Conservation (phyloP, 2,329 filamentous ascomycete genomes). For the Botrytis aclada region DNA sequence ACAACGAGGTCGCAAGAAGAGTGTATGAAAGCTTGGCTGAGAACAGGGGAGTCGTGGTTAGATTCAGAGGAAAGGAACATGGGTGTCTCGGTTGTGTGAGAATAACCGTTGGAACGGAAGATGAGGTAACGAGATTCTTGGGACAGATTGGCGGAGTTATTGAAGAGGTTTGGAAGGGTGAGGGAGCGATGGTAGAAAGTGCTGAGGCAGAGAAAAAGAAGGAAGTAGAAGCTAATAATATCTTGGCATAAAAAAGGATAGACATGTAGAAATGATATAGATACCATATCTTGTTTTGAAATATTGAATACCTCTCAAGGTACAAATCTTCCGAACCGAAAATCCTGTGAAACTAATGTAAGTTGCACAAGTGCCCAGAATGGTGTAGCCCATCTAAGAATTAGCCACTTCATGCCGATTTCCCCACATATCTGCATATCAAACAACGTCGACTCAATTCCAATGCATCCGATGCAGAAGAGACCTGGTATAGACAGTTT, state of each 20-base stretch:
- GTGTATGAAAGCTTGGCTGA: slow-evolving; percentile 86
- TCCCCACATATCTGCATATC: too few relatives aligned
- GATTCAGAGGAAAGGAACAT: slow-evolving; percentile 89
- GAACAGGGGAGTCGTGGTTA: slow-evolving; percentile 82
- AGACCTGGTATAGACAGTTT: too few relatives aligned
- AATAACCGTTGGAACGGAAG: slow-evolving; percentile 87
- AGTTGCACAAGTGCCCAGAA: background rate
- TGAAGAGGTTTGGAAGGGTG: slow-evolving; percentile 25
- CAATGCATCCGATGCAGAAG: background rate
- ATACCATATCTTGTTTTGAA: background rate
- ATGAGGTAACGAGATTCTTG: slow-evolving; percentile 78
- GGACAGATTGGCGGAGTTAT: slow-evolving; percentile 53
- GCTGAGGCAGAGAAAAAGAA: slow-evolving; percentile 26
- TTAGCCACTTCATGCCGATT: too few relatives aligned
- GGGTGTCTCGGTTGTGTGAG: slow-evolving; percentile 86
- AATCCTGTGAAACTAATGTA: too few relatives aligned
- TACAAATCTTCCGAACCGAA: too few relatives aligned
- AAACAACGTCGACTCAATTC: too few relatives aligned
- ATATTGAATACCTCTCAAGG: too few relatives aligned
- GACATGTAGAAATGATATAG: background rate
- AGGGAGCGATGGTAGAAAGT: slow-evolving; percentile 22
- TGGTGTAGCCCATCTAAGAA: too few relatives aligned
- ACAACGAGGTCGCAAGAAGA: slow-evolving; percentile 72
- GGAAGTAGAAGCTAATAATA: slow-evolving; percentile 28
- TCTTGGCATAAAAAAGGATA: slow-evolving; percentile 31